These are phyloP conservation scores for Neophaeococcomyces aloes DNA, from an alignment of 2,329 filamentous ascomycete genomes.

Conservation along the genomic window DNA sequence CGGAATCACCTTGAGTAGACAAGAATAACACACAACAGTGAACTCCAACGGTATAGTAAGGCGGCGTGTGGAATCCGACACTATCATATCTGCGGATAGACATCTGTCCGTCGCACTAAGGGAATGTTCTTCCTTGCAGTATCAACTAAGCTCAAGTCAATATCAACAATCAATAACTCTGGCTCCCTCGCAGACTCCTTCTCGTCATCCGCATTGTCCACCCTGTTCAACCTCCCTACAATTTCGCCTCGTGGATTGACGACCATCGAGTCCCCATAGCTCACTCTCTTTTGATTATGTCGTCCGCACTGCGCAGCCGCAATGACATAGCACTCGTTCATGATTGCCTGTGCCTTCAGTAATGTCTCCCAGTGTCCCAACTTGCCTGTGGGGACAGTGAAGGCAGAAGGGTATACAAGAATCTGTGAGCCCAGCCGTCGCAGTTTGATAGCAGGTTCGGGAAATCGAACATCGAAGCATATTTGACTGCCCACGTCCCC, in stretches of 20 bases:
- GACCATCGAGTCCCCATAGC: conserved; percentile 78
- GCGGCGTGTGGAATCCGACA: too few relatives aligned
- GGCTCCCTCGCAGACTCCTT: conserved; percentile 26
- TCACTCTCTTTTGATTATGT: conserved; percentile 65
- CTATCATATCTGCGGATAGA: conserved; percentile 35
- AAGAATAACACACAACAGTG: too few relatives aligned
- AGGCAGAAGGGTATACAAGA: conserved; percentile 79
- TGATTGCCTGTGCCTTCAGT: conserved; percentile 70
- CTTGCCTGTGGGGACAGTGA: conserved; percentile 72
- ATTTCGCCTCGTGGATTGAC: conserved; percentile 80
- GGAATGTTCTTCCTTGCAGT: conserved; percentile 48
- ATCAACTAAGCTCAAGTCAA: conserved; percentile 43
- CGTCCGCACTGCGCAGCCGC: conserved; percentile 72
- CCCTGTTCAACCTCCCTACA: conserved; percentile 47
- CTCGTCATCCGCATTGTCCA: conserved; percentile 32
- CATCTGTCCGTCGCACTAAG: conserved; percentile 44
- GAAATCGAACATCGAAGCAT: conserved; percentile 84
- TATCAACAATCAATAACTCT: conserved; percentile 41
- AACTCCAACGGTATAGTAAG: too few relatives aligned
- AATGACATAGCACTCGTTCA: conserved; percentile 78
- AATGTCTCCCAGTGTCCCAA: conserved; percentile 73
- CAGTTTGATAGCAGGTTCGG: conserved; percentile 61
- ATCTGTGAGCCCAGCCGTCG: conserved; percentile 59
- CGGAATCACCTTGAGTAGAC: too few relatives aligned
- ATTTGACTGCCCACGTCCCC: conserved; percentile 71